A percentile compares a stretch with the other conserved stretches of the same genome.
Evolutionary conservation across 2,329 filamentous ascomycete genomes (phyloP).

Genomic region (Nemania sp.): DNA sequence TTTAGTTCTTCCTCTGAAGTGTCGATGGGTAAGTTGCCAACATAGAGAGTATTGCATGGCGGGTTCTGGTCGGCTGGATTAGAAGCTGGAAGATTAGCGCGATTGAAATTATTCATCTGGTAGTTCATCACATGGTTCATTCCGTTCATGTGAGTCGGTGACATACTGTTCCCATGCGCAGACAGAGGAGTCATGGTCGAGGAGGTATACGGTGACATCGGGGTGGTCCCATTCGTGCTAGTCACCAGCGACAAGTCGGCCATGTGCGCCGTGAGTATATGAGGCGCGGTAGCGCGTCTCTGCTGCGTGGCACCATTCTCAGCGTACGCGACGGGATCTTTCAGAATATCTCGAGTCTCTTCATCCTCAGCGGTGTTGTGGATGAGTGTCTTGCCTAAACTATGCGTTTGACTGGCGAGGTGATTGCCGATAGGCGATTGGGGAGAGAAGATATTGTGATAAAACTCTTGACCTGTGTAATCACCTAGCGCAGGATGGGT

Average conservation of each 20-base stretch:
- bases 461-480: constrained; percentile 61
- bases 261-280: constrained; percentile 71
- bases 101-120: constrained; percentile 57
- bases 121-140: constrained; percentile 52
- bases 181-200: constrained; percentile 44
- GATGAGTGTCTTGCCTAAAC: constrained; percentile 72
- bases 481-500: constrained; percentile 63
- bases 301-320: constrained; percentile 65
- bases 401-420: constrained; percentile 61
- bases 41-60: constrained; percentile 96
- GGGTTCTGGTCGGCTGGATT: constrained; percentile 97
- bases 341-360: constrained; percentile 71
- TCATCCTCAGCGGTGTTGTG: constrained; percentile 70
- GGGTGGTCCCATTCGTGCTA: constrained; percentile 57
- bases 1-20: constrained; percentile 96
- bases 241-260: constrained; percentile 72
- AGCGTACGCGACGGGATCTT: constrained; percentile 72
- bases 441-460: constrained; percentile 69
- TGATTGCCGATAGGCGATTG: constrained; percentile 74
- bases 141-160: constrained; percentile 57
- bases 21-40: constrained; percentile 92
- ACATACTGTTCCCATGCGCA: constrained; percentile 53
- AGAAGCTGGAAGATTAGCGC: constrained; percentile 77
- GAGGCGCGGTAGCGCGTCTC: constrained; percentile 72
- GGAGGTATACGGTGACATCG: constrained; percentile 52